Conservation (phyloP, 495 filamentous ascomycete species). For the Trichoderma reesei region DNA sequence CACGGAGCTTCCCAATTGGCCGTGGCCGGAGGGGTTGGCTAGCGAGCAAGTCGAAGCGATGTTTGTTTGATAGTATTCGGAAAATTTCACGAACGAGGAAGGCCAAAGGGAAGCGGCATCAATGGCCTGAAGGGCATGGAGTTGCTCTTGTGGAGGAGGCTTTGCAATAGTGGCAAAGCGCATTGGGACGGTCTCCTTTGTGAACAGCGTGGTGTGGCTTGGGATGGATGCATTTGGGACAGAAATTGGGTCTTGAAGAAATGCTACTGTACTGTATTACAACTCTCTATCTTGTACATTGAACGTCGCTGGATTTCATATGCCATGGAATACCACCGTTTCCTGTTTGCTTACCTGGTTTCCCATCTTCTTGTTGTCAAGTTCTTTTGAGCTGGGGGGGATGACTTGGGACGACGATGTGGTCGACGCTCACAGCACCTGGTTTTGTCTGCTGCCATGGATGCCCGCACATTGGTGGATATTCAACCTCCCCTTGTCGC, state of each 20-base stretch:
- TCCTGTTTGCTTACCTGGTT: not conserved
- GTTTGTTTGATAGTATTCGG: not conserved
- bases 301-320: not conserved
- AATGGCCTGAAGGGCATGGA: not conserved
- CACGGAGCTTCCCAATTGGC: not conserved
- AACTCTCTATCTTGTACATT: not conserved
- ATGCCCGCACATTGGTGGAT: too few species aligned
- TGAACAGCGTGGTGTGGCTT: not conserved
- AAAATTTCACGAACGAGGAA: not conserved
- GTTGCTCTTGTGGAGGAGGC: not conserved
- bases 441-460: too few species aligned
- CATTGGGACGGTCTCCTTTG: not conserved
- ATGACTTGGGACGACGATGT: too few species aligned
- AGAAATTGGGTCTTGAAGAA: not conserved
- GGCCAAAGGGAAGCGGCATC: not conserved
- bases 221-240: not conserved
- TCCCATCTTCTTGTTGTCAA: too few species aligned
- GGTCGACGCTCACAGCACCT: too few species aligned
- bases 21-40: not conserved
- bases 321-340: not conserved
- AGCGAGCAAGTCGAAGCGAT: slow-evolving; percentile 4
- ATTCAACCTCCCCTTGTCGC: too few species aligned
- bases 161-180: not conserved
- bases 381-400: too few species aligned
- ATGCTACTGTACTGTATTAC: slow-evolving; percentile 3